Percentiles rank a stretch among this genome's conserved stretches.
These are phyloP conservation scores for Talaromyces sp. DNA, from an alignment of 2,329 filamentous ascomycete genomes.

Conservation along the genomic window DNA sequence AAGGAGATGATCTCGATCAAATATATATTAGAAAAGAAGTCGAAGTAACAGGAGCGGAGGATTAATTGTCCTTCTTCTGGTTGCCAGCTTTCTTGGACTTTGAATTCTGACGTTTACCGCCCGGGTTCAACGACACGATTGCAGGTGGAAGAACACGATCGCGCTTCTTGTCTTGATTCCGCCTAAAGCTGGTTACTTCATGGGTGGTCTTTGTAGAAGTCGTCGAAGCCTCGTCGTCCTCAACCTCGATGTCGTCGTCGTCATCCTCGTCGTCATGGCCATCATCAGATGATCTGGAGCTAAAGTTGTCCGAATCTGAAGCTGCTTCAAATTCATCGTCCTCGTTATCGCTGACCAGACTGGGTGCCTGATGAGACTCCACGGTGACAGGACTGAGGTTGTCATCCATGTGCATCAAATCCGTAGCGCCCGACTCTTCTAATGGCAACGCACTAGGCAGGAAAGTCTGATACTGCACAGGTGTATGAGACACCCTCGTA, in stretches of 20 bases:
- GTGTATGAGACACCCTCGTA: slow-evolving; percentile 30
- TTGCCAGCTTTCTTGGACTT: slow-evolving; percentile 29
- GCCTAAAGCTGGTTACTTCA: slow-evolving; percentile 31
- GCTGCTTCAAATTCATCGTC: slow-evolving; percentile 67
- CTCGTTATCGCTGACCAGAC: slow-evolving; percentile 65
- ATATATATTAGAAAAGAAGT: slow-evolving; percentile 17
- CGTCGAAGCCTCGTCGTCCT: slow-evolving; percentile 43
- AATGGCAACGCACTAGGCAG: slow-evolving; percentile 26
- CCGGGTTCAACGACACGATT: slow-evolving; percentile 27
- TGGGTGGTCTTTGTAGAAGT: slow-evolving; percentile 36
- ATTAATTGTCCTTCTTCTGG: slow-evolving; percentile 26
- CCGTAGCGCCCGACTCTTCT: slow-evolving; percentile 45
- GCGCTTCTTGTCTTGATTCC: slow-evolving; percentile 31
- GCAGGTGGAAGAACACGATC: slow-evolving; percentile 27
- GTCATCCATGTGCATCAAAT: slow-evolving; percentile 39
- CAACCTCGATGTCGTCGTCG: slow-evolving; percentile 42
- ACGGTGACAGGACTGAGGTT: slow-evolving; percentile 68
- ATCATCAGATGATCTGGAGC: slow-evolving; percentile 43
- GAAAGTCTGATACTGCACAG: slow-evolving; percentile 34
- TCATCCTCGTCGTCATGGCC: slow-evolving; percentile 53
- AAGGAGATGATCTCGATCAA: slow-evolving; percentile 18
- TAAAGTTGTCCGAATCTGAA: slow-evolving; percentile 62
- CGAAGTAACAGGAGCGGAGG: background rate
- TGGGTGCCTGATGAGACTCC: slow-evolving; percentile 72
- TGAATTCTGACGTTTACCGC: slow-evolving; percentile 31